phyloP scores from a whole-genome alignment of 371 early-diverging fungal species.

The Circinella minor region DNA sequence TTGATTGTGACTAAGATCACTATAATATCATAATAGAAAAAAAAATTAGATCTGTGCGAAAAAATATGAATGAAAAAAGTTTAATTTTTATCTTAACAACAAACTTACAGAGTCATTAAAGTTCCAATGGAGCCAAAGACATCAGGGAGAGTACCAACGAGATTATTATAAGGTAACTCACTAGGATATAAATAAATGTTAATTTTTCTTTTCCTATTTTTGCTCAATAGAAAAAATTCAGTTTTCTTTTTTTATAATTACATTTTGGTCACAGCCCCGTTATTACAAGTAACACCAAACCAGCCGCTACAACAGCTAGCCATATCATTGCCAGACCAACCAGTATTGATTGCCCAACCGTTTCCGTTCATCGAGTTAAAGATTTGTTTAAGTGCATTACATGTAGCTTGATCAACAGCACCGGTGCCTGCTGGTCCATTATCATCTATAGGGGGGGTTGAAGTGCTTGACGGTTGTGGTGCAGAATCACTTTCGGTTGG shows the following conservation, averaged over 20 bases:
- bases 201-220: slow-evolving; percentile 2
- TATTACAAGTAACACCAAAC: slow-evolving; percentile 45
- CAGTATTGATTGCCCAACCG: slow-evolving; percentile 37
- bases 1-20: slow-evolving; percentile 56
- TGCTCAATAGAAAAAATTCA: slow-evolving; percentile 1
- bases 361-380: slow-evolving; percentile 40
- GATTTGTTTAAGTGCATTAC: slow-evolving; percentile 38
- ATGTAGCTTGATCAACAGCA: slow-evolving; percentile 19
- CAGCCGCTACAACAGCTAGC: slow-evolving; percentile 47
- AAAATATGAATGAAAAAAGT: no score
- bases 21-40: slow-evolving; percentile 18
- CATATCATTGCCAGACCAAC: slow-evolving; percentile 49
- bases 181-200: slow-evolving; percentile 19
- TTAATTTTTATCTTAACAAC: background rate
- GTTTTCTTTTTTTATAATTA: slow-evolving; percentile 21
- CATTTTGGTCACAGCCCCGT: slow-evolving; percentile 43
- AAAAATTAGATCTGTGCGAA: background rate
- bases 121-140: slow-evolving; percentile 43
- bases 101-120: slow-evolving; percentile 47
- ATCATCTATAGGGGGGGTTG: background rate
- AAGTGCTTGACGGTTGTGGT: background rate
- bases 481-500: slow-evolving; percentile 7
- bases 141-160: slow-evolving; percentile 53
- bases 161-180: slow-evolving; percentile 48
- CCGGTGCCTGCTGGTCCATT: background rate